Evolutionary conservation across 352 stramenopile species (phyloP).

Genomic region (Pythium utonaiense): DNA sequence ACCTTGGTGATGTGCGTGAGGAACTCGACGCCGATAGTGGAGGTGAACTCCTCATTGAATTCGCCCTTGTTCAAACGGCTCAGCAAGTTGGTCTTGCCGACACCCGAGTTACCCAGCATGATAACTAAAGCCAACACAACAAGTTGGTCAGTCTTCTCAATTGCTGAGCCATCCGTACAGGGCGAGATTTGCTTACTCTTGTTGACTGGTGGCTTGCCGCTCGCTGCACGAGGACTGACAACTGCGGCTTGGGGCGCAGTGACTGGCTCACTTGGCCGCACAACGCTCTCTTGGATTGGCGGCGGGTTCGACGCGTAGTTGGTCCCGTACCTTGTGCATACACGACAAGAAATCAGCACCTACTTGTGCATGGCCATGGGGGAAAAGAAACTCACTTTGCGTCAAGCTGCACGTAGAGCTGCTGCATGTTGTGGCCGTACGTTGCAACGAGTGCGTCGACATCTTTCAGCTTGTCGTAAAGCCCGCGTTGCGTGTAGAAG

Average conservation of each 20-base stretch:
- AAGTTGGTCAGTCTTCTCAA: constrained; percentile 2
- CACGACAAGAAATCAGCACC: neutral
- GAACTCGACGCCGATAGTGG: constrained; percentile 86
- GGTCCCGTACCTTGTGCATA: constrained; percentile 50
- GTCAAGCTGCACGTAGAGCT: constrained; percentile 65
- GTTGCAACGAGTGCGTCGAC: constrained; percentile 52
- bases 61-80: constrained; percentile 77
- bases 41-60: constrained; percentile 82
- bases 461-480: constrained; percentile 66
- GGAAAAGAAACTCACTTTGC: constrained; percentile 41
- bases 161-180: neutral
- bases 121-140: constrained; percentile 40
- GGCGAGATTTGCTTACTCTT: constrained; percentile 42
- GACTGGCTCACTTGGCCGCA: constrained; percentile 30
- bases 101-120: constrained; percentile 79
- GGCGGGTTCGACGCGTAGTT: constrained; percentile 49
- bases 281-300: constrained; percentile 32
- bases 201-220: constrained; percentile 47
- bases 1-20: constrained; percentile 78
- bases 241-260: neutral
- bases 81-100: constrained; percentile 86
- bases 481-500: constrained; percentile 64
- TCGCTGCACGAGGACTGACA: constrained; percentile 19
- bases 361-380: no score
- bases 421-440: constrained; percentile 49